A percentile compares a stretch with the other conserved stretches of the same genome.
Evolutionary conservation across 192 early-diverging fungal genomes (phyloP).

Genomic region (Allomyces javanicus): DNA sequence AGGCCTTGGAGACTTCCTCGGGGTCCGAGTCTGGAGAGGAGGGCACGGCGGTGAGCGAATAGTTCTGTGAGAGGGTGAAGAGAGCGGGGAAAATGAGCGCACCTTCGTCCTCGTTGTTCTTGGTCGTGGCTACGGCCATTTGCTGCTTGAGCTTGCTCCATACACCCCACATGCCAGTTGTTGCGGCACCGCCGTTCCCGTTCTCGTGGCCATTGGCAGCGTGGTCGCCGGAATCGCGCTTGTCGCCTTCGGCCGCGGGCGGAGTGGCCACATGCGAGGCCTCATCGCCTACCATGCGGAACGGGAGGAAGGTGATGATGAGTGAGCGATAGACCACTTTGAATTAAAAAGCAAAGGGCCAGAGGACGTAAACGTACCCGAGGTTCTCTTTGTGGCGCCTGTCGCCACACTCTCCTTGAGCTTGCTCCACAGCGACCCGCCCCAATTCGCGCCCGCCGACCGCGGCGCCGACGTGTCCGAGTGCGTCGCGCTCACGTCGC

Average conservation of each 20-base stretch:
- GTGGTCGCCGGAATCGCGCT: no score
- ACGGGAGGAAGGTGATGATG: no score
- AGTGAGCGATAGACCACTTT: no score
- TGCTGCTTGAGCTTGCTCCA: background rate
- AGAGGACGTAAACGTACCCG: background rate
- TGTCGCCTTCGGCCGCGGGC: no score
- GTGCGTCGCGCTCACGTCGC: no score
- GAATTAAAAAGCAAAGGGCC: background rate
- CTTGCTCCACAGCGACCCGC: background rate
- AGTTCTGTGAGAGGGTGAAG: no score
- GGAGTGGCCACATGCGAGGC: no score
- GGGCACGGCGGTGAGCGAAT: no score
- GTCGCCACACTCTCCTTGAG: background rate
- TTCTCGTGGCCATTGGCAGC: no score
- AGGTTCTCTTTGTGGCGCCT: background rate
- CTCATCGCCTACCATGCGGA: no score
- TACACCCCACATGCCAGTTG: background rate
- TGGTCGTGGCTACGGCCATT: background rate
- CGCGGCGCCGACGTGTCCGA: no score
- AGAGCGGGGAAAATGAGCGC: background rate
- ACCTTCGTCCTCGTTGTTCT: background rate
- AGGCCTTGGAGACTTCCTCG: conserved; percentile 19
- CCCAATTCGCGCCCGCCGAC: background rate
- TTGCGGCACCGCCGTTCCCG: background rate
- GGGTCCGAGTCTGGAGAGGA: background rate